Percentiles rank a stretch among this genome's conserved stretches.
Evolutionary conservation across 2,329 filamentous ascomycete species (phyloP).

Genomic region (Moelleriella libera): DNA sequence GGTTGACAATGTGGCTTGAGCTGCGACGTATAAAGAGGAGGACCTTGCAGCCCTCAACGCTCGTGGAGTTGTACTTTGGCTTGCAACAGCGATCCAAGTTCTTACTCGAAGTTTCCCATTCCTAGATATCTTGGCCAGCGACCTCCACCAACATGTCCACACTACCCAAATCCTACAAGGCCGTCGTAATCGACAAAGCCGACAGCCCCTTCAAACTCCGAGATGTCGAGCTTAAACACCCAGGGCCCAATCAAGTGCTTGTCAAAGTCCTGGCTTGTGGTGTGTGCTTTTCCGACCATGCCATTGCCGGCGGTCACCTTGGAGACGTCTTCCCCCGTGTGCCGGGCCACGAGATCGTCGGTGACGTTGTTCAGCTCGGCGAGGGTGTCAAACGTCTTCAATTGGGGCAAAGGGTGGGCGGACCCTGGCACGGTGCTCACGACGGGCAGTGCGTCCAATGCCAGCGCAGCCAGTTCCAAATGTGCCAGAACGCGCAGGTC

Average conservation of each 20-base stretch:
- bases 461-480: conserved; percentile 49
- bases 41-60: background rate
- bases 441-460: conserved; percentile 49
- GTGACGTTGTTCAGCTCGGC: conserved; percentile 46
- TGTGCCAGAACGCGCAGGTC: conserved; percentile 46
- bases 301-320: conserved; percentile 31
- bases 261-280: conserved; percentile 61
- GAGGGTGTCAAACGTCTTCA: conserved; percentile 39
- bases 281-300: conserved; percentile 51
- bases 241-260: conserved; percentile 44
- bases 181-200: conserved; percentile 41
- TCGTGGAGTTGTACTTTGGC: background rate
- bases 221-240: conserved; percentile 42
- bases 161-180: conserved; percentile 54
- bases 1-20: background rate
- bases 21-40: background rate
- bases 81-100: background rate
- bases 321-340: conserved; percentile 44
- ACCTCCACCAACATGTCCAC: conserved; percentile 12
- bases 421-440: conserved; percentile 34
- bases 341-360: conserved; percentile 59
- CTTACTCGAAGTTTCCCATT: background rate
- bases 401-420: conserved; percentile 49
- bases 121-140: background rate
- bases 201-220: conserved; percentile 39